These are phyloP conservation scores for Exophiala sideris DNA, from an alignment of 2,329 filamentous ascomycete genomes.

Conservation along the genomic window DNA sequence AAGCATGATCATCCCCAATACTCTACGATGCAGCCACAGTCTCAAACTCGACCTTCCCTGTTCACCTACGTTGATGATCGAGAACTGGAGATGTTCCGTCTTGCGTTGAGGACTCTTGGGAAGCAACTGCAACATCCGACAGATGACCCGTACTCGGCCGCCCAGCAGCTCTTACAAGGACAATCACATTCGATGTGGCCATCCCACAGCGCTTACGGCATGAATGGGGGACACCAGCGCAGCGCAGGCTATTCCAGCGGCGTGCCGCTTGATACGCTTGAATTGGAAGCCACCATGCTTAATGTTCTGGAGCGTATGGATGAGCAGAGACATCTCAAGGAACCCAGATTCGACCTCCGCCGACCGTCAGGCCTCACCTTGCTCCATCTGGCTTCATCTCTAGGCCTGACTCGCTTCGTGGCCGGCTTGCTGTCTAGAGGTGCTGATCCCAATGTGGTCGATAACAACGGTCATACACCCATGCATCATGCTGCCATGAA, in stretches of 20 bases:
- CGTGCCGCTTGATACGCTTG: constrained; percentile 40
- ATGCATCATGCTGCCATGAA: constrained; percentile 78
- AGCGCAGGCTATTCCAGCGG: constrained; percentile 43
- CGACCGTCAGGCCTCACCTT: constrained; percentile 70
- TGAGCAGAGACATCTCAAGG: constrained; percentile 44
- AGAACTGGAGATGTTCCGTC: constrained; percentile 46
- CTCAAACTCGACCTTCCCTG: constrained; percentile 45
- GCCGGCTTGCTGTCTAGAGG: constrained; percentile 73
- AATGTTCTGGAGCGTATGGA: constrained; percentile 76
- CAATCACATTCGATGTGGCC: constrained; percentile 26
- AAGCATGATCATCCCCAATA: constrained; percentile 53
- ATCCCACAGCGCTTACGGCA: constrained; percentile 34
- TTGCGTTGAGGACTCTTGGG: constrained; percentile 44
- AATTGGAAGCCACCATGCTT: constrained; percentile 66
- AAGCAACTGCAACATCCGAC: constrained; percentile 46
- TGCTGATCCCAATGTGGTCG: constrained; percentile 70
- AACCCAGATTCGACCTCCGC: constrained; percentile 59
- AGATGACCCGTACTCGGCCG: constrained; percentile 50
- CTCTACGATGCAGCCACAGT: constrained; percentile 42
- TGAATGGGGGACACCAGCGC: constrained; percentile 45
- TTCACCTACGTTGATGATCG: constrained; percentile 66
- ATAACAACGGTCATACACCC: constrained; percentile 76
- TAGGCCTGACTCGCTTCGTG: constrained; percentile 72
- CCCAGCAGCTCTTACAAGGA: constrained; percentile 40
- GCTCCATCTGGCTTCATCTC: constrained; percentile 72